These are phyloP conservation scores for Ustilago nuda DNA, from an alignment of 1,284 basidiomycete genomes.

Conservation along the genomic window DNA sequence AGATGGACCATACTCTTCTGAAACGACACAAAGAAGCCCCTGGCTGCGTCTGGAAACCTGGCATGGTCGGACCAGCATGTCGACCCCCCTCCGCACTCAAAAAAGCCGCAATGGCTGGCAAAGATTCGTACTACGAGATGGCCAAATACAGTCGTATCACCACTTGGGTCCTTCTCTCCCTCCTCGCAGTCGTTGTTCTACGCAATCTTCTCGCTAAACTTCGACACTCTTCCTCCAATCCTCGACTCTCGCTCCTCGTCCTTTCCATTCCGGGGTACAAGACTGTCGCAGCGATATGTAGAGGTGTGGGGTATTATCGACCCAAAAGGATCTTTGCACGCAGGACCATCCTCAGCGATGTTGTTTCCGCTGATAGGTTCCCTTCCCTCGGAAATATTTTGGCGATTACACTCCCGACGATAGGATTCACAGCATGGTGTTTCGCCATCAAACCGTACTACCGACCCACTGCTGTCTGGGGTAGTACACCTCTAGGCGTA, in stretches of 20 bases:
- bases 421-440: conserved; percentile 47
- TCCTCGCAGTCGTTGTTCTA: conserved; percentile 30
- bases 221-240: conserved; percentile 14
- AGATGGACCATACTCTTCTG: conserved; percentile 26
- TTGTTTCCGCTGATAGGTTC: conserved; percentile 36
- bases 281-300: conserved; percentile 21
- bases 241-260: conserved; percentile 10
- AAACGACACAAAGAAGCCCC: conserved; percentile 44
- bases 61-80: conserved; percentile 48
- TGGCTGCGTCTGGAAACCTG: conserved; percentile 47
- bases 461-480: conserved; percentile 43
- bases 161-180: conserved; percentile 40
- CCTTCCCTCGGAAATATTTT: conserved; percentile 47
- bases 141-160: conserved; percentile 96
- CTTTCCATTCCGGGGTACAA: conserved; percentile 29
- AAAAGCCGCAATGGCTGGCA: conserved; percentile 45
- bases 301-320: conserved; percentile 46
- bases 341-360: conserved; percentile 18
- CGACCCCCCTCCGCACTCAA: conserved; percentile 40
- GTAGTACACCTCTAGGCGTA: conserved; percentile 56
- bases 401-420: conserved; percentile 11
- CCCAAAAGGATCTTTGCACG: conserved; percentile 37
- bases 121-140: conserved; percentile 74
- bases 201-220: conserved; percentile 25
- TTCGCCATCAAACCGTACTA: conserved; percentile 62